phyloP scores from a whole-genome alignment of 2,329 filamentous ascomycete genomes.

The Alternaria infectoria region DNA sequence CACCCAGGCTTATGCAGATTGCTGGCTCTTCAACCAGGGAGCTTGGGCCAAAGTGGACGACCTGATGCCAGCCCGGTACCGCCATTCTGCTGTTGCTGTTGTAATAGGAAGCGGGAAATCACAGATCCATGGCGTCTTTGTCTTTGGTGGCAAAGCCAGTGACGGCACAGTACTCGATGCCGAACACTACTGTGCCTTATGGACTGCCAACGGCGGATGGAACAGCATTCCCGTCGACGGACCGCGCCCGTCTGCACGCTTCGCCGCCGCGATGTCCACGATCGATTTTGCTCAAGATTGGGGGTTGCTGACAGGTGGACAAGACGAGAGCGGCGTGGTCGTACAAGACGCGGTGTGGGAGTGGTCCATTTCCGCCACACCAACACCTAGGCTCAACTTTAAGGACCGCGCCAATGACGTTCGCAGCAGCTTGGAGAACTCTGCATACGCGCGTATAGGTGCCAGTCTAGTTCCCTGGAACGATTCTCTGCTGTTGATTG shows the following conservation, averaged over 20 bases:
- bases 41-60: conserved; percentile 69
- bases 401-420: conserved; percentile 38
- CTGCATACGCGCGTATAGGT: conserved; percentile 56
- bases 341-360: conserved; percentile 65
- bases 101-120: conserved; percentile 48
- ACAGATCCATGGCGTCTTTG: conserved; percentile 51
- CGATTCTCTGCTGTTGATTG: conserved; percentile 58
- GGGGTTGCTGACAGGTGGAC: conserved; percentile 76
- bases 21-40: conserved; percentile 72
- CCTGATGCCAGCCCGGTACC: conserved; percentile 74
- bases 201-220: conserved; percentile 61
- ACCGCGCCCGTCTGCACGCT: conserved; percentile 57
- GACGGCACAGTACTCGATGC: conserved; percentile 50
- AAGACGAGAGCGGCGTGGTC: conserved; percentile 68
- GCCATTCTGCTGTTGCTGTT: conserved; percentile 69
- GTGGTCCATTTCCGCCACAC: conserved; percentile 61
- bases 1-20: conserved; percentile 70
- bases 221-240: conserved; percentile 48
- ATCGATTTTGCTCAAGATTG: conserved; percentile 47
- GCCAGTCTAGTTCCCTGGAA: conserved; percentile 57
- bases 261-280: conserved; percentile 63
- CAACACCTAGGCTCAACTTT: conserved; percentile 34
- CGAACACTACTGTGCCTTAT: conserved; percentile 48
- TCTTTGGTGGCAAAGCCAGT: conserved; percentile 56
- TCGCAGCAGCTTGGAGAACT: conserved; percentile 18